Evolutionary conservation across 169 alveolate genomes (phyloP).

Genomic region (Eimeria zaria): DNA sequence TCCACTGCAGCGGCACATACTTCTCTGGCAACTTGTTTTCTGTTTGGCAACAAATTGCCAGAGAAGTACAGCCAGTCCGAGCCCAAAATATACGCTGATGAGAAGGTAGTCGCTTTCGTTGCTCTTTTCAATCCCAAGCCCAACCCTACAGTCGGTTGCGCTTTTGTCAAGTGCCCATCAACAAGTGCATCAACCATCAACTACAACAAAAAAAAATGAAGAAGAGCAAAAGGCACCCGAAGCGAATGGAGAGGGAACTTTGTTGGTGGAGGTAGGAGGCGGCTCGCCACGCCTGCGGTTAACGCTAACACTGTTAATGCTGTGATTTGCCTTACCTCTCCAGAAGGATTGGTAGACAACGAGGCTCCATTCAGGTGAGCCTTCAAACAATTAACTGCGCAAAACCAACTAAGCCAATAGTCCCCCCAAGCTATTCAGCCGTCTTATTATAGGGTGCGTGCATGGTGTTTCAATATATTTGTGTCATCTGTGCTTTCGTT

Average conservation of each 20-base stretch:
- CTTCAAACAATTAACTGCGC: neutral
- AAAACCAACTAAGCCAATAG: neutral
- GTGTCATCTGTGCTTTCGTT: neutral
- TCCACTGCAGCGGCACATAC: too few species aligned
- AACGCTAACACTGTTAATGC: neutral
- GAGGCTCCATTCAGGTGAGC: conserved; percentile 59
- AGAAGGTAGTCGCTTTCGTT: conserved; percentile 37
- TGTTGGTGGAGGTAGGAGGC: neutral
- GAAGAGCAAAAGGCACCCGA: neutral
- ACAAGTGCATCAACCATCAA: neutral
- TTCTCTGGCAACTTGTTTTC: too few species aligned
- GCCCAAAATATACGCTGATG: neutral
- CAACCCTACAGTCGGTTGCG: conserved; percentile 2
- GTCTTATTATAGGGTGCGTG: too few species aligned
- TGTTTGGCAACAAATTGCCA: neutral
- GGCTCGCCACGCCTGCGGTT: neutral
- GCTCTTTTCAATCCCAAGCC: conserved; percentile 69
- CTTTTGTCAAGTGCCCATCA: neutral
- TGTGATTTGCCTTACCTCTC: conserved; percentile 20
- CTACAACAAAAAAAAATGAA: neutral
- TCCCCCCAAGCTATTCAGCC: neutral
- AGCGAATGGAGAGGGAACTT: neutral
- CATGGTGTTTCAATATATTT: neutral
- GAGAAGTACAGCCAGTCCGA: neutral
- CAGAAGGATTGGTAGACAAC: conserved; percentile 38